Evolutionary conservation across 1,139 yeast species (phyloP), one percentile per base, ranked within the genome.

Genomic region (Magnusiomyces ingens): DNA sequence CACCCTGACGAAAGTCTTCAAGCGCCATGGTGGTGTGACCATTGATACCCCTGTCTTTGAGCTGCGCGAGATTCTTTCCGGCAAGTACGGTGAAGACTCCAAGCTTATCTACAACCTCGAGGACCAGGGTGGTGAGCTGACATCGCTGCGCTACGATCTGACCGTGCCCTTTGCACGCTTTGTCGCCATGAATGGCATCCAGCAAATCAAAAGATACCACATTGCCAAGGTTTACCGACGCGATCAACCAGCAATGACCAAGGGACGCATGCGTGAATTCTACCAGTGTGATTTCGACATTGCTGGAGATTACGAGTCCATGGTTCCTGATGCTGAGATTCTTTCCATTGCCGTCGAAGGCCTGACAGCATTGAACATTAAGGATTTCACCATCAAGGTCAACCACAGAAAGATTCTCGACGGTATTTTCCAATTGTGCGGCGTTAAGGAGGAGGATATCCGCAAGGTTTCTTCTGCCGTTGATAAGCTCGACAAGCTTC

Each of bases 191-290:
- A 93, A 93, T 75, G 89, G 88, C 65, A 79, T 93, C 58, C 85
- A 88, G 63, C 81, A 77, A 67, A 93, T 93, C 71, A 93, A 93
- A 74, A 80, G 99, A 68, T 93, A 83, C 71, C 99, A 93, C 74
- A 88, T 93, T 61, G 99, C 99, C 62, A 93, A 93, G 72, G 99
- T 93, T 53, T 93, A 93, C 73, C 82, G 99, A 74, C 85, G 99
- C 73, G 99, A 93, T 69, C 99, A 93, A 72, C 99, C 99, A 4
- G 99, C 99, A 15, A 93, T 93, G 99, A 91, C 98, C 55, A 93
- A 93, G 72, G 99, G 99, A 56, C 82, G 99, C 73, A 93, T 93
- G 99, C 85, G 99, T 79, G 99, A 93, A 71, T 93, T 93, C 65
- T 93, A 93, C 72, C 99, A 93, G 73, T 93, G 99, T 75, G 99